These are phyloP conservation scores for Ailanthus altissimus DNA, from an alignment of 345 rosid species.

Conservation along the genomic window DNA sequence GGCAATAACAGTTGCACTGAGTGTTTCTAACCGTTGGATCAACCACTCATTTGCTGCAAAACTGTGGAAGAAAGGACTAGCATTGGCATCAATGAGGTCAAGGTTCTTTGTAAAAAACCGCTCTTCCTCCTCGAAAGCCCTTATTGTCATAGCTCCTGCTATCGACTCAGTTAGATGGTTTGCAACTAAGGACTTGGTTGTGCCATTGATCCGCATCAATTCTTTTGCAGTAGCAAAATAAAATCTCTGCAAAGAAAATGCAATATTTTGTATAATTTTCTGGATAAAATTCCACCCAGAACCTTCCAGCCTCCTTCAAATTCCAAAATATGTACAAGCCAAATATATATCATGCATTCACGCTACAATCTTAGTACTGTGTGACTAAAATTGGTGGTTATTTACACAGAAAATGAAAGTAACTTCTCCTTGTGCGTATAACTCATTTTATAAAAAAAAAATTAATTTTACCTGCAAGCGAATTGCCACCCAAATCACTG, in stretches of 20 bases:
- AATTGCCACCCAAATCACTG: slow-evolving; percentile 63
- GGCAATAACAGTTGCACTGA: slow-evolving; percentile 73
- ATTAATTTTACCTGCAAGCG: slow-evolving; percentile 72
- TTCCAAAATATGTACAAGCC: slow-evolving; percentile 1
- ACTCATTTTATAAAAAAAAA: too few species aligned
- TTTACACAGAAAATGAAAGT: not conserved
- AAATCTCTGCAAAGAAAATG: slow-evolving; percentile 50
- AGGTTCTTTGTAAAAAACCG: slow-evolving; percentile 77
- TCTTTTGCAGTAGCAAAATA: slow-evolving; percentile 85
- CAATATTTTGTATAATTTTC: not conserved
- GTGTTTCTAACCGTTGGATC: slow-evolving; percentile 80
- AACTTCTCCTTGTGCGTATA: too few species aligned
- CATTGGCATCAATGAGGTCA: slow-evolving; percentile 70
- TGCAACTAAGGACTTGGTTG: slow-evolving; percentile 87
- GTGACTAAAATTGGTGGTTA: not conserved
- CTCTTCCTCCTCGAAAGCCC: slow-evolving; percentile 89
- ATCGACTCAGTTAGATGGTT: slow-evolving; percentile 94
- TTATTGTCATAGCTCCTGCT: slow-evolving; percentile 83
- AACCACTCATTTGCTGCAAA: slow-evolving; percentile 94
- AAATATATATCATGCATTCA: not conserved
- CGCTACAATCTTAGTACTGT: not conserved
- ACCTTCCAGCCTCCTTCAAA: not conserved
- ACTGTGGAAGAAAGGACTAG: slow-evolving; percentile 88
- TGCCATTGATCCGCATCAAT: slow-evolving; percentile 87
- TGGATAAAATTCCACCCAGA: not conserved